A percentile compares a stretch with the other conserved stretches of the same genome.
Evolutionary conservation across 2,329 filamentous ascomycete species (phyloP).

Genomic region (Aspergillus sp.): DNA sequence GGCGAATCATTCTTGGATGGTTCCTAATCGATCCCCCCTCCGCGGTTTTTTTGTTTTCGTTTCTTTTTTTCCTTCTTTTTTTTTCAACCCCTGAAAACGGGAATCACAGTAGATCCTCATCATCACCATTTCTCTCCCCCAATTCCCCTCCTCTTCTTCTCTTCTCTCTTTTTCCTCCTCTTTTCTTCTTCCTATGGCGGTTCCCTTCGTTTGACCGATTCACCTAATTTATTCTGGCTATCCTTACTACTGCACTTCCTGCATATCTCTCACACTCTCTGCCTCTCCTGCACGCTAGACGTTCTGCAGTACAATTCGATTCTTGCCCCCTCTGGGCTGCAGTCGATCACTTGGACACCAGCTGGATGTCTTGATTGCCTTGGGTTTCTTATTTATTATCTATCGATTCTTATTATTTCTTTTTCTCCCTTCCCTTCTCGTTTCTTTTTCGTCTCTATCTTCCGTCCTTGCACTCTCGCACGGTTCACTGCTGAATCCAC

Average conservation of each 20-base stretch:
- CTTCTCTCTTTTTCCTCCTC: background rate
- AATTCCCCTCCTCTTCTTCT: background rate
- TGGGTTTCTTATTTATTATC: slow-evolving; percentile 1
- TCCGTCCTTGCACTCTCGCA: slow-evolving; percentile 5
- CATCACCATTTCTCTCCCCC: background rate
- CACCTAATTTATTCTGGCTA: background rate
- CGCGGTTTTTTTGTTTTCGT: background rate
- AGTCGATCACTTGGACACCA: slow-evolving; percentile 13
- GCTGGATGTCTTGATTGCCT: background rate
- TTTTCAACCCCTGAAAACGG: background rate
- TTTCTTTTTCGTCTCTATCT: slow-evolving; percentile 2
- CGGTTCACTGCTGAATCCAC: slow-evolving; percentile 5
- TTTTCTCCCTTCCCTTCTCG: slow-evolving; percentile 3
- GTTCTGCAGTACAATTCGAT: background rate
- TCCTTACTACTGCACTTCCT: background rate
- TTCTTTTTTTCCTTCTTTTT: slow-evolving; percentile 1
- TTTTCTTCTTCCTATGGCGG: slow-evolving; percentile 1
- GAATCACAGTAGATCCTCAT: background rate
- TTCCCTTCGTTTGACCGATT: background rate
- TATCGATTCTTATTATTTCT: slow-evolving; percentile 5
- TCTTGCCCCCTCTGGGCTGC: slow-evolving; percentile 9
- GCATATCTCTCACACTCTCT: too few species aligned
- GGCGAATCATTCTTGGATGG: too few species aligned
- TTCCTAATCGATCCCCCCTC: background rate
- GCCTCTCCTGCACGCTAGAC: too few species aligned